phyloP scores from a whole-genome alignment of 2,329 filamentous ascomycete species.

The Thelonectria discophora region DNA sequence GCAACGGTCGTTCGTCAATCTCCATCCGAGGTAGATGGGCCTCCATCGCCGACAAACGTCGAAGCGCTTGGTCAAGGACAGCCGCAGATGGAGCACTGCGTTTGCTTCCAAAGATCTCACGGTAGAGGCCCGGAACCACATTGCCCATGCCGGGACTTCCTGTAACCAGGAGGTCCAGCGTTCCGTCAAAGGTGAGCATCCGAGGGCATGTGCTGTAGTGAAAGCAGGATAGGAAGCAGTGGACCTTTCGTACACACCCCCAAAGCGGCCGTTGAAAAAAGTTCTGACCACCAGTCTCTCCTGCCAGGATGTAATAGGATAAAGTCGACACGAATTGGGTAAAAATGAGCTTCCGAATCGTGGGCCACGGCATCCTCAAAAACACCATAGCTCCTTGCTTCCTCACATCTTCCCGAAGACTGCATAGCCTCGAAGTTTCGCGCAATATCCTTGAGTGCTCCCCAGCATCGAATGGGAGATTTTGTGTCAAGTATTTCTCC shows the following conservation, averaged over 20 bases:
- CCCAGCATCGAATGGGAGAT: not conserved
- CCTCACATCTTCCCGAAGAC: not conserved
- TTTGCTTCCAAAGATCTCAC: constrained; percentile 12
- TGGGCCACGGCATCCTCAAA: not conserved
- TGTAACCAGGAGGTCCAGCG: constrained; percentile 7
- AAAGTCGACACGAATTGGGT: not conserved
- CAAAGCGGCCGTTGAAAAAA: not conserved
- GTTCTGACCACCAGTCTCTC: not conserved
- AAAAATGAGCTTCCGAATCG: not conserved
- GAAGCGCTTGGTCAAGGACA: not conserved
- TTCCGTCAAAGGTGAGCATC: constrained; percentile 6
- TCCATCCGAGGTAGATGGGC: constrained; percentile 13
- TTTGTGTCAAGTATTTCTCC: constrained; percentile 1
- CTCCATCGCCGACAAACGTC: constrained; percentile 13
- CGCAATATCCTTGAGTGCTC: not conserved
- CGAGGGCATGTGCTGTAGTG: constrained; percentile 14
- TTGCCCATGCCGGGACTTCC: constrained; percentile 1
- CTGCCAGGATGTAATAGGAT: not conserved
- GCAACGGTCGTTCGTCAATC: constrained; percentile 1
- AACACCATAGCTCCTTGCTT: not conserved
- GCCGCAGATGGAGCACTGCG: not conserved
- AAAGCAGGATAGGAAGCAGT: constrained; percentile 12
- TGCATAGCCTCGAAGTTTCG: not conserved
- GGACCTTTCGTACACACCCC: not conserved
- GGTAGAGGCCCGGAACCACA: constrained; percentile 3